Evolutionary conservation across 2,329 filamentous ascomycete genomes (phyloP), one percentile per base, ranked within the genome.

Genomic region (Talaromyces marneffei): DNA sequence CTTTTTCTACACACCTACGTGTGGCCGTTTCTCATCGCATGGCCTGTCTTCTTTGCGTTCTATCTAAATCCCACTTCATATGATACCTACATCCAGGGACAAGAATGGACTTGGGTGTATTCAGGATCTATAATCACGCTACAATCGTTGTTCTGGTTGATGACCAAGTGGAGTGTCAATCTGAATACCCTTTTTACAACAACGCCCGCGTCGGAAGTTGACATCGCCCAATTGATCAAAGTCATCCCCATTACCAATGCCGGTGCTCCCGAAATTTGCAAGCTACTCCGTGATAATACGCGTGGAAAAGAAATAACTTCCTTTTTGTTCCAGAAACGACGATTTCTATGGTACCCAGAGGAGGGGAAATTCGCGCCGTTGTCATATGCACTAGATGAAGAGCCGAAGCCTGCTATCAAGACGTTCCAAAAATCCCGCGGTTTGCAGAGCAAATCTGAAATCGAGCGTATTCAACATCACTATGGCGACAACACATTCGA

Each of bases 81-180:
- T 77, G 89, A 96, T 67, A 88, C 87, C 72, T 87, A 97, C 79
- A 95, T 99, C 66, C 86, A 89, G 69, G 92, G 89, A n/a, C 87
- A 89, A 68, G 94, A 99, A 82, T 99, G 94, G 93, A 97, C 95
- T 0, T 96, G 96, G 74, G 91, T 99, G 65, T 99, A 91, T 87
- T 85, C 89, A 66, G 93, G 90, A 70, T 83, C 86, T 67, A 97
- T 99, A 72, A 82, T 95, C 74, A 96, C 92, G 10, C 71, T 89
- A 61, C 95, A 99, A 80, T 87, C 90, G 65, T 83, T 99, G 65
- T 79, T 92, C 68, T 99, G 94, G 93, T 83, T 99, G 64, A 93
- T 90, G 79, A 99, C 94, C 52, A 91, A 97, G 79, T 99, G 94
- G 94, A 97, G 91, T 72, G 91, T 99, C 74, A 87, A 92, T 72